phyloP scores from a whole-genome alignment of 495 filamentous ascomycete genomes.

The Aspergillus carlsbadensis region DNA sequence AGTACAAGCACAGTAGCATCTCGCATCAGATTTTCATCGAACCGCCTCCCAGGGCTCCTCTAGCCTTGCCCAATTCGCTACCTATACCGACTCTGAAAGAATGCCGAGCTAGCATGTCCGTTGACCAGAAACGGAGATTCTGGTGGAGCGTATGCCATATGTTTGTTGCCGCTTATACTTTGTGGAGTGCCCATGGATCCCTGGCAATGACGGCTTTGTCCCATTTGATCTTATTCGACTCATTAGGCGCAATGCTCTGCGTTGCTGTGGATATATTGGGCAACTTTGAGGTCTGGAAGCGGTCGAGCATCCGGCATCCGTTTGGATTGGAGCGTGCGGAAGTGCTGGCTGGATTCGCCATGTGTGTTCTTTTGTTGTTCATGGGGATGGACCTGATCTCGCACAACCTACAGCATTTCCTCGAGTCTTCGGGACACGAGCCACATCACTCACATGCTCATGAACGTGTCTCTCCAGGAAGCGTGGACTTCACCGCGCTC shows the following conservation, averaged over 20 bases:
- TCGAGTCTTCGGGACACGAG: constrained; percentile 63
- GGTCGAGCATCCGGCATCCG: constrained; percentile 87
- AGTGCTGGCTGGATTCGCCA: constrained; percentile 93
- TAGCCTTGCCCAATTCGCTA: constrained; percentile 87
- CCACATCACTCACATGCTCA: constrained; percentile 70
- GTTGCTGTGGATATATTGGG: constrained; percentile 87
- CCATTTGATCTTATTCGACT: constrained; percentile 92
- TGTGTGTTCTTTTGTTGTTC: constrained; percentile 91
- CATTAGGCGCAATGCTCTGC: constrained; percentile 87
- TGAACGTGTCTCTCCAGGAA: constrained; percentile 67
- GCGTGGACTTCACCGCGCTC: constrained; percentile 77
- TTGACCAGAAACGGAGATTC: constrained; percentile 75
- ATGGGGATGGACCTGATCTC: constrained; percentile 95
- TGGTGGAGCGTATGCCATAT: constrained; percentile 91
- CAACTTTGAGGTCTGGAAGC: constrained; percentile 97
- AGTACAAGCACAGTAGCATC: constrained; percentile 96
- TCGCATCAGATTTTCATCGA: constrained; percentile 97
- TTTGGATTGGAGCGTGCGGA: constrained; percentile 92
- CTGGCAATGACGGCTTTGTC: constrained; percentile 90
- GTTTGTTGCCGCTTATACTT: constrained; percentile 73
- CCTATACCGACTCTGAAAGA: constrained; percentile 91
- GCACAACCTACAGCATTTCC: constrained; percentile 85
- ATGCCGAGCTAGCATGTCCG: constrained; percentile 80
- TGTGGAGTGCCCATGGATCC: constrained; percentile 83
- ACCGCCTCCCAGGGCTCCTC: constrained; percentile 81